Base-by-base conservation (phyloP, 352 stramenopile species). In the Albugo candida region DNA sequence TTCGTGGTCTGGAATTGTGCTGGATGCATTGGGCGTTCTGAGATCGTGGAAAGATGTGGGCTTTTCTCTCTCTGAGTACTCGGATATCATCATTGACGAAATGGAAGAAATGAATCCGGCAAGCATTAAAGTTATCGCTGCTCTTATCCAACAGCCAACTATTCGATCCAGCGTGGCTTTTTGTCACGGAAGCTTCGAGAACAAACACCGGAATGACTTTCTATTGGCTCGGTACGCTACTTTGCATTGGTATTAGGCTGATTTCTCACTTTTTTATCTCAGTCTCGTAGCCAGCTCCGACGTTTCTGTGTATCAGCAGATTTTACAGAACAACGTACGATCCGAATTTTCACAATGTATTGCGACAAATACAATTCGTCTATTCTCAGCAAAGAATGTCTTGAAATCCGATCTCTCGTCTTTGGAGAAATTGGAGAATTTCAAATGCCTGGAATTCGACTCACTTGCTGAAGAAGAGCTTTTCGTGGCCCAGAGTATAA, bases 31-130 rank as follows among this genome's bases (percentile, higher is more conserved):
- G 44, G 19, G 59, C 41, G 43, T 47, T 4, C 8, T 43, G 38
- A 19, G 20, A 43, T 24, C 38, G 20, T 6, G 13, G 14, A 31
- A 17, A 16, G 48, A 59, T 5, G 34, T 72, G 12, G 8, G 24
- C 24, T 31, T 8, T 3, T 31, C 8, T 8, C 13, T 80, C 37
- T 54, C 46, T 16, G 59, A 61, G 5, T 79, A 67, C 44, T 83
- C 67, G 21, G 69, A 83, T 21, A 52, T 91, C 8, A 59, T 86
- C 18, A 53, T 86, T 18, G 75, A 87, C 36, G 70, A 87, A 36
- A 41, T 85, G 0, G 60, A 87, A 24, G 63, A 54, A 24, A 62
- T 86, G 59, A 82, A 65, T 14, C 72, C 75, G 1, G 70, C 72
- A 3, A 84, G 83, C 67, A 54, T 72, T 14, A 58, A 56, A 20